phyloP scores from a whole-genome alignment of 2,329 filamentous ascomycete genomes.

The Ascochyta fabae region DNA sequence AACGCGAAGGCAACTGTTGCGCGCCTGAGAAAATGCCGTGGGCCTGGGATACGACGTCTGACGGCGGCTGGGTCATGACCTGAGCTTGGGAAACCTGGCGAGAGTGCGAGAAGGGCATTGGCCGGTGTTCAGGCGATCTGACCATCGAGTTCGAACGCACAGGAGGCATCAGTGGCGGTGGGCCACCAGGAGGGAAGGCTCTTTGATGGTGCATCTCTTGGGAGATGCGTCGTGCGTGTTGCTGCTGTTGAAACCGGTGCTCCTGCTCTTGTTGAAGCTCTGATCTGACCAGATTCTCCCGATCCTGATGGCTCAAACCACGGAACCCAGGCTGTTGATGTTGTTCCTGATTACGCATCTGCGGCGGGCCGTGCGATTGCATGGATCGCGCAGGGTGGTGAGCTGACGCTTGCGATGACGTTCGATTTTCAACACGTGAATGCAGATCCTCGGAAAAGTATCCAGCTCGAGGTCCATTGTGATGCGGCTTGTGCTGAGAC shows the following conservation, averaged over 20 bases:
- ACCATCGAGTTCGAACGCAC: slow-evolving; percentile 34
- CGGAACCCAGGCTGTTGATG: slow-evolving; percentile 36
- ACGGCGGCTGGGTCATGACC: slow-evolving; percentile 26
- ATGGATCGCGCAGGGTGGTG: slow-evolving; percentile 30
- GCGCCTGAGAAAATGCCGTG: slow-evolving; percentile 23
- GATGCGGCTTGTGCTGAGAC: slow-evolving; percentile 39
- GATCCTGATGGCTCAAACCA: slow-evolving; percentile 35
- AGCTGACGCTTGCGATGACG: slow-evolving; percentile 35
- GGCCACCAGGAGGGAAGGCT: slow-evolving; percentile 29
- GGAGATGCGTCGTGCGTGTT: slow-evolving; percentile 42
- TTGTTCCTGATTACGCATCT: slow-evolving; percentile 37
- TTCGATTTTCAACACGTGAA: slow-evolving; percentile 38
- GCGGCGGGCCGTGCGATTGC: slow-evolving; percentile 37
- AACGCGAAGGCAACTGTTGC: slow-evolving; percentile 34
- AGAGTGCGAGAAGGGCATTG: slow-evolving; percentile 38
- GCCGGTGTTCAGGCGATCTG: slow-evolving; percentile 42
- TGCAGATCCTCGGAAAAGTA: slow-evolving; percentile 47
- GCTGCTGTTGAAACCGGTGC: slow-evolving; percentile 34
- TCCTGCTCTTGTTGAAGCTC: slow-evolving; percentile 44
- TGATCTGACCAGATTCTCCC: slow-evolving; percentile 29
- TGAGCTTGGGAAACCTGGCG: slow-evolving; percentile 36
- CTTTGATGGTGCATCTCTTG: slow-evolving; percentile 40
- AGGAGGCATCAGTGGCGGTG: slow-evolving; percentile 31
- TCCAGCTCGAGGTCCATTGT: slow-evolving; percentile 41
- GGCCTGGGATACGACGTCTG: slow-evolving; percentile 31